These are phyloP conservation scores for Thalassiosira mediterranea DNA, from an alignment of 352 stramenopile species.

Conservation along the genomic window DNA sequence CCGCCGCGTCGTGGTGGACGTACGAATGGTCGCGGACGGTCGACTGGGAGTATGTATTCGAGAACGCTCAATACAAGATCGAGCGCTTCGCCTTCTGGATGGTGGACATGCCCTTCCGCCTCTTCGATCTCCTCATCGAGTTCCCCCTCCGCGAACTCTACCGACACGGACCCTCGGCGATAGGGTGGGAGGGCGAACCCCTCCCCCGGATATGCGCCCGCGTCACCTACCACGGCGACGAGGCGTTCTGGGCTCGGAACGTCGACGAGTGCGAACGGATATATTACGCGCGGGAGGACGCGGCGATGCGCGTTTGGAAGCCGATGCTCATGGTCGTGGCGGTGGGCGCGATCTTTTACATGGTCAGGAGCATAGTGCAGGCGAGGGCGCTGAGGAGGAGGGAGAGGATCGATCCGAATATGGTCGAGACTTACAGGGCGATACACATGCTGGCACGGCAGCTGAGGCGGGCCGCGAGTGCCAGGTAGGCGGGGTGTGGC, in stretches of 20 bases:
- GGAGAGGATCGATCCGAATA: slow-evolving; percentile 47
- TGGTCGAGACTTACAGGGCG: slow-evolving; percentile 64
- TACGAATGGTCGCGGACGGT: slow-evolving; percentile 7
- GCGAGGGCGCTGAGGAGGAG: slow-evolving; percentile 11
- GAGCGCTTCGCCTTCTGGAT: slow-evolving; percentile 11
- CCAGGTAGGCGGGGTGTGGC: slow-evolving; percentile 84
- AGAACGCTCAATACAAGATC: slow-evolving; percentile 6
- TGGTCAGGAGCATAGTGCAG: slow-evolving; percentile 46
- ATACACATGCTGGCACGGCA: slow-evolving; percentile 58
- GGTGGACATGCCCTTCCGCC: slow-evolving; percentile 11
- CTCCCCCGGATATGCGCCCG: slow-evolving; percentile 57
- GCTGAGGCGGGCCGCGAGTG: slow-evolving; percentile 25
- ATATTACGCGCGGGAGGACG: slow-evolving; percentile 61
- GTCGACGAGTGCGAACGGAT: slow-evolving; percentile 63
- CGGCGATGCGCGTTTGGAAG: slow-evolving; percentile 53
- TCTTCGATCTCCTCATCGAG: slow-evolving; percentile 36
- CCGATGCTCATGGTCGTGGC: slow-evolving; percentile 46
- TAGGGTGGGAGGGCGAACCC: slow-evolving; percentile 70
- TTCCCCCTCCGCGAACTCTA: slow-evolving; percentile 61
- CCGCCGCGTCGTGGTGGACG: slow-evolving; percentile 9
- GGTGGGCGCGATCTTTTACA: slow-evolving; percentile 26
- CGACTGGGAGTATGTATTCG: slow-evolving; percentile 19
- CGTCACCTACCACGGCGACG: slow-evolving; percentile 64
- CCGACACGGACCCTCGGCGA: slow-evolving; percentile 54
- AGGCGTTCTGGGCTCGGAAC: slow-evolving; percentile 65